Evolutionary conservation across 805 yeast species (phyloP).

Genomic region (Myxozyma monticola): DNA sequence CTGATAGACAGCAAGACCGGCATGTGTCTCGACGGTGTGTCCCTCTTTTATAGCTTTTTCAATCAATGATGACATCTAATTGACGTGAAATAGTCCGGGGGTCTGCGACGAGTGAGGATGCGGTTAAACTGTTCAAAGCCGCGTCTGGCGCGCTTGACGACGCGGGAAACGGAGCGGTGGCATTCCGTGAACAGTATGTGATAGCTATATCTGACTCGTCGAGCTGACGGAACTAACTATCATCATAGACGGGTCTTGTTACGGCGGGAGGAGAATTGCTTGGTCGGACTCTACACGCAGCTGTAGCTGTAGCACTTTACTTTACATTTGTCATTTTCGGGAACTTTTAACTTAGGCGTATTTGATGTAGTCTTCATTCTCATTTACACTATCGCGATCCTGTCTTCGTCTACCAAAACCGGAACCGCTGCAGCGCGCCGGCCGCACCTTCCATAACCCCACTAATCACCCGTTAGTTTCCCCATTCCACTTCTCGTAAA

Average conservation of each 20-base stretch:
- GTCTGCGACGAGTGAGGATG: slow-evolving; percentile 20
- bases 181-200: slow-evolving; percentile 11
- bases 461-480: too few relatives aligned
- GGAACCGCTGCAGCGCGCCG: too few relatives aligned
- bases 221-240: too few relatives aligned
- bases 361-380: too few relatives aligned
- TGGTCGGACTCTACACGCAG: slow-evolving; percentile 25
- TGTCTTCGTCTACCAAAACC: too few relatives aligned
- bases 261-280: slow-evolving; percentile 21
- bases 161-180: slow-evolving; percentile 16
- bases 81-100: slow-evolving; percentile 18
- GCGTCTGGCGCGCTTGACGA: neutral
- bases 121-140: slow-evolving; percentile 3
- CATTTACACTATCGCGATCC: too few relatives aligned
- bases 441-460: too few relatives aligned
- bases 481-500: too few relatives aligned
- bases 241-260: slow-evolving; percentile 21
- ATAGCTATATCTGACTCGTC: neutral
- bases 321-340: too few relatives aligned
- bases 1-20: slow-evolving; percentile 22
- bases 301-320: too few relatives aligned
- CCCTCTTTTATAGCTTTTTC: neutral
- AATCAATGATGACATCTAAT: neutral
- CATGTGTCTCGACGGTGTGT: slow-evolving; percentile 22
- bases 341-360: too few relatives aligned